Conservation (phyloP, 2,329 filamentous ascomycete genomes). For the Xylaria sp. region DNA sequence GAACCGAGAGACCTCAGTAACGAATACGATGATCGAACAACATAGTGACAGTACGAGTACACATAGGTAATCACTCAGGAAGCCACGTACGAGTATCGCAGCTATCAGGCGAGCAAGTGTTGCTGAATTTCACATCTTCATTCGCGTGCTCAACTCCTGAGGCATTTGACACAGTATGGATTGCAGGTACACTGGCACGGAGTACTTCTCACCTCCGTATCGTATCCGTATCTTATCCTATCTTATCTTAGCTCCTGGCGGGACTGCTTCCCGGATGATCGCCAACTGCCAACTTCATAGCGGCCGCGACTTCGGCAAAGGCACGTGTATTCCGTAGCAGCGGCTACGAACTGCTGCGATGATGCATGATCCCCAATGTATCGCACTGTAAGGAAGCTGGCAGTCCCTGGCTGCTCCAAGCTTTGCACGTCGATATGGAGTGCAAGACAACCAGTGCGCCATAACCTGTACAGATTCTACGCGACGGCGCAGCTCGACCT, state of each 20-base stretch:
- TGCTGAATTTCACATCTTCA: too few species aligned
- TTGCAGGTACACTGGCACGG: too few species aligned
- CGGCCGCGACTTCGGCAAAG: background rate
- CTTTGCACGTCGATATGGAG: conserved; percentile 11
- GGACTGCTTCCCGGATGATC: background rate
- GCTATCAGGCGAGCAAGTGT: too few species aligned
- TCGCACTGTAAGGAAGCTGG: conserved; percentile 22
- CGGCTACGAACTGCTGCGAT: background rate
- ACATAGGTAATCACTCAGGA: too few species aligned
- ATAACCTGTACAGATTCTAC: conserved; percentile 17
- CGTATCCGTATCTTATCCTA: background rate
- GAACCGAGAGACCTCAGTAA: too few species aligned
- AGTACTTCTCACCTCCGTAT: too few species aligned
- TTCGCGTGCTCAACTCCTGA: too few species aligned
- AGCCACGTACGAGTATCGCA: too few species aligned
- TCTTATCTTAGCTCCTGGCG: background rate
- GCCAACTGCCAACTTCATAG: background rate
- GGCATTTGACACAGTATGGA: too few species aligned
- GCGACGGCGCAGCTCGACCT: conserved; percentile 38
- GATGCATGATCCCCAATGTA: conserved; percentile 25
- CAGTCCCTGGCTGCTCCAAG: conserved; percentile 21
- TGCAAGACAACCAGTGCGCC: background rate
- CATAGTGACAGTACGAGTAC: too few species aligned
- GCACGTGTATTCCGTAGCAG: background rate
- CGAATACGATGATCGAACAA: too few species aligned